These are phyloP conservation scores for Tympanopsis confertula DNA, from an alignment of 2,329 filamentous ascomycete genomes.

Conservation along the genomic window DNA sequence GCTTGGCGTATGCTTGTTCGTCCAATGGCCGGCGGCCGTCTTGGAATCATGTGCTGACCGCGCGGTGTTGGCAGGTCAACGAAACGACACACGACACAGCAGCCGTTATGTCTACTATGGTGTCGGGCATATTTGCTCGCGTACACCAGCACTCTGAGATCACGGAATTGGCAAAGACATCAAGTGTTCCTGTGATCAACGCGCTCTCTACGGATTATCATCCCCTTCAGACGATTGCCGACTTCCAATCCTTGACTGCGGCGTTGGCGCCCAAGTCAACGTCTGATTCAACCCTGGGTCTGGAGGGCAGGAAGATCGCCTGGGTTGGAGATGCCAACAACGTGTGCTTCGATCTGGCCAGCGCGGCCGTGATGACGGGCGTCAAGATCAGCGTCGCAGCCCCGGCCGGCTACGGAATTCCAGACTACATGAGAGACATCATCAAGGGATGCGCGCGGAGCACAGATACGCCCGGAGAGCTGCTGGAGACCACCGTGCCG, in stretches of 20 bases:
- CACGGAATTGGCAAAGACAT: conserved; percentile 56
- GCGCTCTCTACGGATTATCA: conserved; percentile 84
- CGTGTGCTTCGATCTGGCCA: conserved; percentile 85
- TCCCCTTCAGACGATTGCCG: conserved; percentile 85
- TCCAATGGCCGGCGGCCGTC: conserved; percentile 1
- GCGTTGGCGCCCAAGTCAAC: conserved; percentile 31
- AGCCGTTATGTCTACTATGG: conserved; percentile 88
- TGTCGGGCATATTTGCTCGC: conserved; percentile 69
- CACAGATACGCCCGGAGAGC: conserved; percentile 46
- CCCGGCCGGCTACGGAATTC: conserved; percentile 74
- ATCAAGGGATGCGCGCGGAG: conserved; percentile 53
- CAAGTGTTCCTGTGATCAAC: conserved; percentile 73
- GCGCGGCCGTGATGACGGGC: conserved; percentile 76
- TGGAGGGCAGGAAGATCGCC: conserved; percentile 78
- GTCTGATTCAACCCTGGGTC: conserved; percentile 36
- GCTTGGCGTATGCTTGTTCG: conserved; percentile 53
- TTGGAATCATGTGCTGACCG: neutral
- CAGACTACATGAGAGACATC: conserved; percentile 58
- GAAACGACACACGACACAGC: conserved; percentile 91
- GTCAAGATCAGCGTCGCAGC: conserved; percentile 80
- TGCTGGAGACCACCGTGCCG: conserved; percentile 67
- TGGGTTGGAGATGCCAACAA: conserved; percentile 98
- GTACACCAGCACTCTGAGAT: conserved; percentile 71
- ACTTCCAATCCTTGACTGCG: conserved; percentile 84
- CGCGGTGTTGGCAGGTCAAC: conserved; percentile 50